Base-by-base conservation (phyloP, 116 monocot genomes). In the Posidonia oceanica region DNA sequence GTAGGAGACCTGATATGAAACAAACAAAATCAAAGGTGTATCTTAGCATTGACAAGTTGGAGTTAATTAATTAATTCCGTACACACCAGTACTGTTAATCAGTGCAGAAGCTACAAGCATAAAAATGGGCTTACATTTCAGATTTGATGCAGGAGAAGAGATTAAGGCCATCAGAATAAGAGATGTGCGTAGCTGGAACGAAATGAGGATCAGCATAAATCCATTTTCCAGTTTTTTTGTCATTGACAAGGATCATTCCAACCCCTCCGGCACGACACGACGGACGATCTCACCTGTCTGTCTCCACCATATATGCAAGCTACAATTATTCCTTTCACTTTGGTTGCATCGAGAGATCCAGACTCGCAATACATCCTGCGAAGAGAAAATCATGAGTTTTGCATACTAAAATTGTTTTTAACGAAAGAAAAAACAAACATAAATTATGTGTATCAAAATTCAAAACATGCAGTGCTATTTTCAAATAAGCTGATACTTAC, bases 101-200 rank as follows among this genome's bases (percentile, higher is more conserved):
- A 29, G 29, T 29, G 1, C 29, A 29, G 29, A 29, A 29, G 29
- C 29, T 29, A 29, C 29, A 29, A 29, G 29, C 29, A 29, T 29
- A 29, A 5, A 29, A 62, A 6, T 29, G 3, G 23, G 18, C 29
- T 14, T 36, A 23, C 8, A 13, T 23, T 63, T 63, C 15, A 38
- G 77, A 71, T 0, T 82, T 82, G 63, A 88, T 74, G 59, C 88
- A 90, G 20, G 83, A 74, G 53, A 61, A 82, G 37, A 94, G 69
- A 44, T 37, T 21, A 1, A 57, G 22, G 15, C 85, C 83, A 7
- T 88, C 88, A 12, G 64, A 68, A 22, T 69, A 82, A 42, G 72
- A 56, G 42, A 94, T 78, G 21, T 81, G 80, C 4, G 83, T 87
- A 14, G 87, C 82, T 0, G 94, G 94, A 52, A 90, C 75, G 7